These are phyloP conservation scores for Curvularia sp. DNA, from an alignment of 2,329 filamentous ascomycete genomes.

Conservation along the genomic window DNA sequence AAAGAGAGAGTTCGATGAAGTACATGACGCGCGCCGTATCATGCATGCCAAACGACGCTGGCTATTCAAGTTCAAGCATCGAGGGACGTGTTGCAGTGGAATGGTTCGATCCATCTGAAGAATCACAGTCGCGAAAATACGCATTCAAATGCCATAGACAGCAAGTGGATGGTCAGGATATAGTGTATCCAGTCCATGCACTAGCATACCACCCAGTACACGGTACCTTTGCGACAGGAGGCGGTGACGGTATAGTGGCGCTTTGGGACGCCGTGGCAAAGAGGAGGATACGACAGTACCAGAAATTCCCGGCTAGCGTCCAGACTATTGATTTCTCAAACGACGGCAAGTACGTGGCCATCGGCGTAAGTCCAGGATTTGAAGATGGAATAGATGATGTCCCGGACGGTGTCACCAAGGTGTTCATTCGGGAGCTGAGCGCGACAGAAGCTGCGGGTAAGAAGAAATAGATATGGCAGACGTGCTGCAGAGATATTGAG, in stretches of 20 bases:
- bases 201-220: slow-evolving; percentile 83
- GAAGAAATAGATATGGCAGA: slow-evolving; percentile 59
- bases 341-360: slow-evolving; percentile 78
- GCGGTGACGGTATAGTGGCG: slow-evolving; percentile 89
- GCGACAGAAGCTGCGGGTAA: slow-evolving; percentile 91
- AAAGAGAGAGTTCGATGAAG: slow-evolving; percentile 90
- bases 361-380: slow-evolving; percentile 84
- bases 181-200: slow-evolving; percentile 91
- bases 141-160: slow-evolving; percentile 98
- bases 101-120: slow-evolving; percentile 90
- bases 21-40: slow-evolving; percentile 93
- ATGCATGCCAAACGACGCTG: slow-evolving; percentile 95
- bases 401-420: slow-evolving; percentile 71
- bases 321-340: slow-evolving; percentile 77
- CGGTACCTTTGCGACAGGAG: slow-evolving; percentile 87
- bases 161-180: slow-evolving; percentile 71
- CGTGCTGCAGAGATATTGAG: not conserved
- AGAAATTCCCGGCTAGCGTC: slow-evolving; percentile 80
- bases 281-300: slow-evolving; percentile 87
- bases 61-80: slow-evolving; percentile 90
- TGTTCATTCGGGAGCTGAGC: slow-evolving; percentile 82
- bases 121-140: slow-evolving; percentile 92
- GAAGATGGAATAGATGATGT: slow-evolving; percentile 87
- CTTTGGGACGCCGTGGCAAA: slow-evolving; percentile 93
- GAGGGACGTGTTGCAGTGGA: slow-evolving; percentile 96